Evolutionary conservation across 805 yeast genomes (phyloP), one percentile per base, ranked within the genome.

Genomic region (Kluyveromyces lactis): DNA sequence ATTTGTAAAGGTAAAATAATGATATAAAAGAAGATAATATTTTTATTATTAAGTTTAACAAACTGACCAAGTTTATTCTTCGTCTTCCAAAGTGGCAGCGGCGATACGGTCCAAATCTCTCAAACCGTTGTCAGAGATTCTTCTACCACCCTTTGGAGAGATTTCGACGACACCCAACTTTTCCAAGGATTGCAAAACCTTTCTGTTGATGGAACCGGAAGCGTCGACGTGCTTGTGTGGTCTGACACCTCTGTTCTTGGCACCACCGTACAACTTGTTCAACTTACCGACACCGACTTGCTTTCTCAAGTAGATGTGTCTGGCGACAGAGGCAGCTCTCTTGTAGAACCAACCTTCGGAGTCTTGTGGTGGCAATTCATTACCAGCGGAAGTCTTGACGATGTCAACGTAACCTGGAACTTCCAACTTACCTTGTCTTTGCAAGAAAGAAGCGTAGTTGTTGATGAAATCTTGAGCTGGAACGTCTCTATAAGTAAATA

Each of bases 71-170:
- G 16, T 48, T 56, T 58, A 60, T 67, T 84, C 94, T 65, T 84
- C 92, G 67, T 79, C 80, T 76, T 87, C 95, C 71, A 85, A 79
- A 69, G 95, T 86, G 77, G 87, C 95, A 71, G 95, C 95, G 68
- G 97, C 97, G 72, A 90, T 90, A 82, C 99, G 97, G 79, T 92
- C 99, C 77, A 92, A 84, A 78, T 92, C 99, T 86, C 98, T 89
- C 79, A 90, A 97, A 71, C 99, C 99, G 75, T 87, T 85, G 70
- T 86, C 96, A 53, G 97, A 83, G 81, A 92, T 86, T 75, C 89
- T 86, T 82, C 98, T 92, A 73, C 98, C 98, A 71, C 97, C 97
- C 75, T 86, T 86, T 73, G 87, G 85, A 68, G 95, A 80, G 69
- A 83, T 77, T 77, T 90, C 98, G 61, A 92, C 76, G 60, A 92